These are phyloP conservation scores for Ephemerocybe angulata DNA, from an alignment of 768 basidiomycete genomes.

Conservation along the genomic window DNA sequence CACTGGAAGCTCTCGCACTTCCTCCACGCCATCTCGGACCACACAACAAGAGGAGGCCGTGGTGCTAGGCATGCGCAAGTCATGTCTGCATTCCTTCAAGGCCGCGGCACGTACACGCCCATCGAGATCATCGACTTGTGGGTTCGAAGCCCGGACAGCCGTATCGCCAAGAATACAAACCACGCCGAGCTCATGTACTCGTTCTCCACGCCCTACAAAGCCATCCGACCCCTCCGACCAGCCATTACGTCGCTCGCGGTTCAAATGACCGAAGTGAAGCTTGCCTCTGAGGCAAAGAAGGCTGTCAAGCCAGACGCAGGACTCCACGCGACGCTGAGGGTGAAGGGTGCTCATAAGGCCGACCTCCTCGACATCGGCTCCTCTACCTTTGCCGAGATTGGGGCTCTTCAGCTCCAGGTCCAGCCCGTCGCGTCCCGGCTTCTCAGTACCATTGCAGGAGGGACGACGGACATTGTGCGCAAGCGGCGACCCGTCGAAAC, in stretches of 20 bases:
- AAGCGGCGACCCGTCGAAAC: neutral
- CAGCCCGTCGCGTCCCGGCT: slow-evolving; percentile 1
- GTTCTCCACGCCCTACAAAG: neutral
- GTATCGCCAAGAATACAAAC: neutral
- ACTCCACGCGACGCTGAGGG: slow-evolving; percentile 5
- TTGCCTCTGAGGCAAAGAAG: slow-evolving; percentile 8
- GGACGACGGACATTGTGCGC: neutral
- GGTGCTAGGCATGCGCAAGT: neutral
- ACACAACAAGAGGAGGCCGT: neutral
- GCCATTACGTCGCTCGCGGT: slow-evolving; percentile 19
- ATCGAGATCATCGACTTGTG: neutral
- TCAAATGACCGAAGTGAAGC: slow-evolving; percentile 14
- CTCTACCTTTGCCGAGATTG: neutral
- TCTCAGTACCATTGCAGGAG: neutral
- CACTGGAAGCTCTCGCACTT: neutral
- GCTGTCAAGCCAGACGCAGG: slow-evolving; percentile 9
- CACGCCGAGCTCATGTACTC: neutral
- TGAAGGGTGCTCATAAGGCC: slow-evolving; percentile 4
- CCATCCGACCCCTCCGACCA: slow-evolving; percentile 14
- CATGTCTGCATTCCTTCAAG: neutral
- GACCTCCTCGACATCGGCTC: slow-evolving; percentile 6
- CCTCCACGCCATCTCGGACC: neutral
- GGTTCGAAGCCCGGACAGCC: neutral
- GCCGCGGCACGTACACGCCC: neutral
- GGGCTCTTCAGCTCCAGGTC: neutral